phyloP scores from a whole-genome alignment of 352 stramenopile species.

The Globisporangium okanoganense region DNA sequence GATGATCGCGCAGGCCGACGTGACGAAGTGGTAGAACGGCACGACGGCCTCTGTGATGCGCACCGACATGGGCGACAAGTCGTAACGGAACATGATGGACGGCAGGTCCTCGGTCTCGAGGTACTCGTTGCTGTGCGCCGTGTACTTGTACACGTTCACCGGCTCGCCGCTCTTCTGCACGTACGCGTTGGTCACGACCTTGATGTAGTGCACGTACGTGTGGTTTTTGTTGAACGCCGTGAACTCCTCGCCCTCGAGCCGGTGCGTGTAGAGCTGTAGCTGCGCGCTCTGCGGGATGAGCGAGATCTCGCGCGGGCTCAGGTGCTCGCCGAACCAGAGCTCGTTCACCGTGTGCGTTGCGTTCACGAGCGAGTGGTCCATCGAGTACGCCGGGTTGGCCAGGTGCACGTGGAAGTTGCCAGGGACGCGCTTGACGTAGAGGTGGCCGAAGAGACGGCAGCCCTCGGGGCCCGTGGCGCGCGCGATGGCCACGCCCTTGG shows the following conservation, averaged over 20 bases:
- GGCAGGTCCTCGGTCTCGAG: conserved; percentile 81
- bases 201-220: conserved; percentile 99
- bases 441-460: conserved; percentile 70
- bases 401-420: conserved; percentile 99
- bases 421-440: conserved; percentile 91
- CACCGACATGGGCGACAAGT: conserved; percentile 92
- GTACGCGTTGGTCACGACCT: conserved; percentile 94
- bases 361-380: conserved; percentile 89
- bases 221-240: conserved; percentile 92
- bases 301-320: conserved; percentile 44
- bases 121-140: conserved; percentile 87
- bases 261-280: conserved; percentile 90
- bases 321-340: conserved; percentile 92
- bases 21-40: conserved; percentile 96
- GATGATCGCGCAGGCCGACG: conserved; percentile 93
- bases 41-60: conserved; percentile 91
- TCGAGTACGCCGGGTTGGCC: conserved; percentile 93
- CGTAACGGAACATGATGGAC: conserved; percentile 91
- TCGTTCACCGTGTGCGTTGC: conserved; percentile 95
- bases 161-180: conserved; percentile 53
- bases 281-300: conserved; percentile 88
- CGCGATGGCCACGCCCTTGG: conserved; percentile 58
- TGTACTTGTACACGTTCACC: conserved; percentile 89
- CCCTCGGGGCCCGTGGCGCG: conserved; percentile 63
- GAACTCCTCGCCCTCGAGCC: conserved; percentile 91